Evolutionary conservation across 2,329 filamentous ascomycete species (phyloP).

Genomic region (Stagonosporopsis chrysanthemi): DNA sequence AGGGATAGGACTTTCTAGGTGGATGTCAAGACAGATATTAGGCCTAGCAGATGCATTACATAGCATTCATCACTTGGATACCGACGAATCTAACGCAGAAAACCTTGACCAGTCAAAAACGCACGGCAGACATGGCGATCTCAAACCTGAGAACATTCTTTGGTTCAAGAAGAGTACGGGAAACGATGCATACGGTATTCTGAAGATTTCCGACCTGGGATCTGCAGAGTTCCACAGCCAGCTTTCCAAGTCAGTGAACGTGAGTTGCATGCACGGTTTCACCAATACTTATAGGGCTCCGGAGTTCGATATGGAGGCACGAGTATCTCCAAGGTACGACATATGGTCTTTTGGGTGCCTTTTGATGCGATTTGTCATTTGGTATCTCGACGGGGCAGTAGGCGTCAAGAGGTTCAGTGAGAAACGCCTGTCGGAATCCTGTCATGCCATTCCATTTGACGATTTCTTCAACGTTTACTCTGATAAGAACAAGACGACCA

Average conservation of each 20-base stretch:
- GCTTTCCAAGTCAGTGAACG: constrained; percentile 33
- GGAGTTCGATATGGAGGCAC: constrained; percentile 40
- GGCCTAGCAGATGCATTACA: constrained; percentile 12
- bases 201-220: constrained; percentile 47
- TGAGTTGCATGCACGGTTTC: constrained; percentile 7
- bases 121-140: constrained; percentile 21
- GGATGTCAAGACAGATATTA: constrained; percentile 14
- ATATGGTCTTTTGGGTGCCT: constrained; percentile 45
- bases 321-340: constrained; percentile 49
- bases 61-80: constrained; percentile 5
- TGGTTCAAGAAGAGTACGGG: constrained; percentile 7
- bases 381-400: constrained; percentile 28
- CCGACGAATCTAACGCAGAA: not conserved
- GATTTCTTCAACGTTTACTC: not conserved
- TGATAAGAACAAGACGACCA: not conserved
- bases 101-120: not conserved
- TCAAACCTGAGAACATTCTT: constrained; percentile 24
- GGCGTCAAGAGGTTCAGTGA: not conserved
- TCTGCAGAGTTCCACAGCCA: constrained; percentile 44
- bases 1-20: not conserved
- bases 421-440: not conserved
- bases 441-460: not conserved
- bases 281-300: constrained; percentile 52
- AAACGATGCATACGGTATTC: constrained; percentile 2
- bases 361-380: constrained; percentile 37